These are phyloP conservation scores for Uronychia binucleata DNA, from an alignment of 73 alveolate genomes.

Conservation along the genomic window DNA sequence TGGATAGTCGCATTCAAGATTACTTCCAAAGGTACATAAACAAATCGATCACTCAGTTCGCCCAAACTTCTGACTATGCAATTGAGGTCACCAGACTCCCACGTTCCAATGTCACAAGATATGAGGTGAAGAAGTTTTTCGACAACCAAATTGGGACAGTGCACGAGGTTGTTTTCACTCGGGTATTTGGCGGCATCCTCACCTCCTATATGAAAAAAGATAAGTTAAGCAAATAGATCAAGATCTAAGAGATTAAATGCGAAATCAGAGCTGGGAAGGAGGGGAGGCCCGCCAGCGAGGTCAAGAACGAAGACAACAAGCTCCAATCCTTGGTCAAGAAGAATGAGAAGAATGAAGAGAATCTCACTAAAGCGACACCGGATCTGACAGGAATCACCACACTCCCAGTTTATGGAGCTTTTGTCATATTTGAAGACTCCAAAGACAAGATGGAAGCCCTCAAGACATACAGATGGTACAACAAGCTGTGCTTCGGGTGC, in stretches of 20 bases:
- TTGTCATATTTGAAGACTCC: neutral
- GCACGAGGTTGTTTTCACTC: constrained; percentile 8
- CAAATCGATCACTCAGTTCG: neutral
- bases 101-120: neutral
- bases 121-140: constrained; percentile 1
- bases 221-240: constrained; percentile 2
- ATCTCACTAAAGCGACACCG: neutral
- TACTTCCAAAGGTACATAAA: neutral
- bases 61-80: neutral
- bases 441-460: neutral
- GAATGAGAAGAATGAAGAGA: neutral
- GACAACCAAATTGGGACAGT: constrained; percentile 14
- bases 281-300: neutral
- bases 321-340: neutral
- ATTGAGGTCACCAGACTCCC: neutral
- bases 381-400: neutral
- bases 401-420: neutral
- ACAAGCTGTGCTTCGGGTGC: neutral
- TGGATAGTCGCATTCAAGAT: neutral
- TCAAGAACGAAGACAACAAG: neutral
- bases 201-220: constrained; percentile 13
- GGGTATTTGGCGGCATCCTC: constrained; percentile 18
- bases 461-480: neutral
- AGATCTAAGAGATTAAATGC: constrained; percentile 4
- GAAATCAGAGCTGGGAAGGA: constrained; percentile 7